Base-by-base conservation (phyloP, 495 filamentous ascomycete genomes). In the Talaromyces proteolyticus region DNA sequence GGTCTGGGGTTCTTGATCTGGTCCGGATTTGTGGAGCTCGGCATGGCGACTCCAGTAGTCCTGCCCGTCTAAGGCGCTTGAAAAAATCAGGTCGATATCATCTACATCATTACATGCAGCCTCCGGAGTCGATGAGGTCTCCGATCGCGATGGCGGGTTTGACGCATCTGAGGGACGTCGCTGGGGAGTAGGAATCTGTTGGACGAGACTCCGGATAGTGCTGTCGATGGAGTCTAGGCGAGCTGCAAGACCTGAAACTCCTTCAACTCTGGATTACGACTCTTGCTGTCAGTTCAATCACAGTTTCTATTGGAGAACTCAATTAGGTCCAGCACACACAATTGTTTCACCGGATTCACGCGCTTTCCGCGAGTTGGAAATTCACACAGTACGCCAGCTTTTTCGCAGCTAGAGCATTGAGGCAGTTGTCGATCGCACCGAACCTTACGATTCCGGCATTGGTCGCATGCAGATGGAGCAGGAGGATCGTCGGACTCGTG, bases 361-460 rank as follows among this genome's bases (percentile, higher is more conserved):
- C 38, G 38, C 38, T 40, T 40, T 40, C 38, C 38, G 20, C 38
- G 38, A 40, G 38, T 40, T 40, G 38, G 38, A 18, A 40, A 40
- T 40, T 40, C 38, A 16, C 38, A 40, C 38, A 40, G 38, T n/a
- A 40, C 38, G 14, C 38, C 38, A 40, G 38, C 38, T 40, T 40
- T 40, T 40, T 40, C 38, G 38, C 38, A 40, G 14, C 38, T 40
- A 40, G 38, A 40, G 38, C 38, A 40, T 40, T 40, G 38, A 40
- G 38, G 38, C 38, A 40, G 14, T 40, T 40, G 38, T 40, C 38
- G 11, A 16, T 40, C 38, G 14, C 38, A 40, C 38, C 38, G 38
- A 40, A 40, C 38, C 38, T 40, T 40, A 18, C 38, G 38, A 40
- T 40, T 40, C 3, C 38, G 38, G 14, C 38, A 40, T 10, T 40